phyloP scores from a whole-genome alignment of 1,284 basidiomycete species.

The Agroathelia rolfsii region DNA sequence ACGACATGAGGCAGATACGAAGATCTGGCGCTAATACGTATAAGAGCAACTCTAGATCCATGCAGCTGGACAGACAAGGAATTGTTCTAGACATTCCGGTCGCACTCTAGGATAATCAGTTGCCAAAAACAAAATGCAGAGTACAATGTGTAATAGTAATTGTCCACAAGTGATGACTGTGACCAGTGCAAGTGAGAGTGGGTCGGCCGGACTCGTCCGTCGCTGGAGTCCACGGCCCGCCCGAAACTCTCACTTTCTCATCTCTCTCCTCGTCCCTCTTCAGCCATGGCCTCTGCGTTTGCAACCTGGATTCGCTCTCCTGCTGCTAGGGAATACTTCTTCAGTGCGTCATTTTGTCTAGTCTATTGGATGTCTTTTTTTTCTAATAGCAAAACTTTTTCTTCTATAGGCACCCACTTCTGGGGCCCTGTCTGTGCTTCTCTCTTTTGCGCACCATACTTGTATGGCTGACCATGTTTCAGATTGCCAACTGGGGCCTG shows the following conservation, averaged over 20 bases:
- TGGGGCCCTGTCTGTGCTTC: conserved; percentile 77
- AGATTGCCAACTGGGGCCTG: conserved; percentile 97
- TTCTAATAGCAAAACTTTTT: conserved; percentile 10
- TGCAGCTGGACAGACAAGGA: no score
- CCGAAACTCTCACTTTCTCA: conserved; percentile 9
- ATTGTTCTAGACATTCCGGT: no score
- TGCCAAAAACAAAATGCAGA: no score
- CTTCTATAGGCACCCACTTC: conserved; percentile 76
- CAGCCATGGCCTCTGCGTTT: conserved; percentile 70
- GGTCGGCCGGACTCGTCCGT: conserved; percentile 3
- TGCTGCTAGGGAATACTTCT: conserved; percentile 85
- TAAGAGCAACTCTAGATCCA: no score
- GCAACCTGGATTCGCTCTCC: conserved; percentile 82
- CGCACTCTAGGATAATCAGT: no score
- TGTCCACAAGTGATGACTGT: background rate
- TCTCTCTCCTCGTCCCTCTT: conserved; percentile 12
- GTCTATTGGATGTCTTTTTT: background rate
- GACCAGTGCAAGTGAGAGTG: conserved; percentile 1
- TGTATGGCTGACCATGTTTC: conserved; percentile 13
- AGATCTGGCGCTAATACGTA: no score
- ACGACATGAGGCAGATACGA: no score
- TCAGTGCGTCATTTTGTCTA: conserved; percentile 52
- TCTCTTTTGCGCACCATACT: conserved; percentile 9
- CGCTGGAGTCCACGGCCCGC: conserved; percentile 6
- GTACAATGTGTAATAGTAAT: conserved; percentile 3